A percentile compares a stretch with the other conserved stretches of the same genome.
Conservation (phyloP, 345 rosid genomes). For the Anastatica hierochuntica region DNA sequence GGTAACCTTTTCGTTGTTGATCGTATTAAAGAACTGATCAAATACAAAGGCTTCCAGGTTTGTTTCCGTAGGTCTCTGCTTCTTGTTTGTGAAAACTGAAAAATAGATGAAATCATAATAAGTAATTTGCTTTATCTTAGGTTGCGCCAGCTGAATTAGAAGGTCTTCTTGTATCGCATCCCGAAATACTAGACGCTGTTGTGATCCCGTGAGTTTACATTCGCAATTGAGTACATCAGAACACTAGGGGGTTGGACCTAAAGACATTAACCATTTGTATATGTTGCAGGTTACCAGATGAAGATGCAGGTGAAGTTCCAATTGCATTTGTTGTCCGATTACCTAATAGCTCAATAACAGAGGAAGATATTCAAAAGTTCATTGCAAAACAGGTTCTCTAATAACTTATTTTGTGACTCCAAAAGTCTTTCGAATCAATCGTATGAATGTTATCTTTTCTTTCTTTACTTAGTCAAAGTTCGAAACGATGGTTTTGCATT, state of each 20-base stretch:
- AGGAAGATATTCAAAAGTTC: slow-evolving; percentile 51
- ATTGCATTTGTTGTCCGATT: slow-evolving; percentile 70
- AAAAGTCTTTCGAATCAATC: not conserved
- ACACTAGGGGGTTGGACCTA: not conserved
- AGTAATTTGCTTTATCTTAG: slow-evolving; percentile 35
- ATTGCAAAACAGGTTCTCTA: slow-evolving; percentile 61
- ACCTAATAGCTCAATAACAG: slow-evolving; percentile 52
- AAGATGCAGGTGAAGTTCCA: slow-evolving; percentile 93
- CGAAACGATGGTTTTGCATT: not conserved
- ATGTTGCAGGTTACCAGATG: slow-evolving; percentile 63
- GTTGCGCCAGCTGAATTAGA: slow-evolving; percentile 99
- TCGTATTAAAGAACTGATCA: slow-evolving; percentile 86
- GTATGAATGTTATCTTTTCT: not conserved
- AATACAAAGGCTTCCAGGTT: slow-evolving; percentile 93
- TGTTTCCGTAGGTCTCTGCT: no score
- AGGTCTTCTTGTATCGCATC: slow-evolving; percentile 85
- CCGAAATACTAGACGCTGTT: slow-evolving; percentile 72
- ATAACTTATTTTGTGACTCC: not conserved
- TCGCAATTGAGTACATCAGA: not conserved
- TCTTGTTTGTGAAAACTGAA: no score
- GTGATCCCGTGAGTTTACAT: slow-evolving; percentile 75
- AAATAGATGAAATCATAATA: not conserved
- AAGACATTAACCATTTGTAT: not conserved
- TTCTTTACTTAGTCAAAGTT: not conserved
- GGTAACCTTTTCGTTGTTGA: slow-evolving; percentile 74